These are phyloP conservation scores for Pseudogymnoascus sp. DNA, from an alignment of 2,329 filamentous ascomycete genomes.

Conservation along the genomic window DNA sequence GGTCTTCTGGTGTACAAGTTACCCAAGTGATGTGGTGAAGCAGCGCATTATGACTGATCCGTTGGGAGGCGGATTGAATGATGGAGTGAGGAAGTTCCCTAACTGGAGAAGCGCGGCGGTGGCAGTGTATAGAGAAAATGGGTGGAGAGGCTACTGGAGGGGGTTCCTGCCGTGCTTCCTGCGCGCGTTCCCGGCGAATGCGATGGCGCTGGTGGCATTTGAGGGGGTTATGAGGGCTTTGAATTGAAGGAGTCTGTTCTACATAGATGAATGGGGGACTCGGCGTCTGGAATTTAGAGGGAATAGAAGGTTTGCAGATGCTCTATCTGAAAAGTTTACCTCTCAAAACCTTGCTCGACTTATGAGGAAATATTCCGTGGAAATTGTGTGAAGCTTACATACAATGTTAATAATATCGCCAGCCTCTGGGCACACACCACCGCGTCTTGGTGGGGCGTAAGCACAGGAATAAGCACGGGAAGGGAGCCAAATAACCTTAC, in stretches of 20 bases:
- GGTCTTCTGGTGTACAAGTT: slow-evolving; percentile 87
- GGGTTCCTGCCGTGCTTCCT: slow-evolving; percentile 92
- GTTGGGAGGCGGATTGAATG: slow-evolving; percentile 60
- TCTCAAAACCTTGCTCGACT: background rate
- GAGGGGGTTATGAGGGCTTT: slow-evolving; percentile 76
- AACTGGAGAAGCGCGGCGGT: slow-evolving; percentile 73
- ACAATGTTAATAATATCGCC: background rate
- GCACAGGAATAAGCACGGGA: background rate
- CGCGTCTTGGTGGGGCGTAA: background rate
- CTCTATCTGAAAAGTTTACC: background rate
- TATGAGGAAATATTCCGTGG: background rate
- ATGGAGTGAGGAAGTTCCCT: slow-evolving; percentile 60
- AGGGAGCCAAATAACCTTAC: background rate
- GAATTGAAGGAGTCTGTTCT: slow-evolving; percentile 30
- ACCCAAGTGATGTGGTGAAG: slow-evolving; percentile 90
- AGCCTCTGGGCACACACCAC: background rate
- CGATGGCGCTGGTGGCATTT: slow-evolving; percentile 85
- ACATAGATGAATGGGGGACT: background rate
- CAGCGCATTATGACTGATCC: slow-evolving; percentile 96
- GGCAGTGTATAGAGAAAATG: slow-evolving; percentile 67
- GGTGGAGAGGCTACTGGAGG: slow-evolving; percentile 78
- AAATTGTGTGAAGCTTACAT: background rate
- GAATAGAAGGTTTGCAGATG: background rate
- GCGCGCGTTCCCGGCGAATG: slow-evolving; percentile 91
- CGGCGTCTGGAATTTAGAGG: background rate